A percentile compares a stretch with the other conserved stretches of the same genome.
phyloP scores from a whole-genome alignment of 257 asterid species.

The Primulina huaijiensis region DNA sequence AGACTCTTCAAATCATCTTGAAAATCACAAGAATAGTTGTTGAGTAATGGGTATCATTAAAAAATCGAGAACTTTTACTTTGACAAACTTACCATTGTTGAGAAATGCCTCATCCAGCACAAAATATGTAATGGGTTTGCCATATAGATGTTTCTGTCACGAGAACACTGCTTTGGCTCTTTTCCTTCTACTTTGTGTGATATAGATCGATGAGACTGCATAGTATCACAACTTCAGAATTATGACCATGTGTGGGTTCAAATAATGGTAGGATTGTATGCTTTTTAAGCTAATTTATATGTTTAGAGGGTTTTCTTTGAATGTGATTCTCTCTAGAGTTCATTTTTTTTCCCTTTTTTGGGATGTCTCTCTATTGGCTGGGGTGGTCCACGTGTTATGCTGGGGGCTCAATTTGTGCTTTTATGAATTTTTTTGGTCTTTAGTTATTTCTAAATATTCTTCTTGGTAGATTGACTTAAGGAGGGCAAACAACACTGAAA shows the following conservation, averaged over 20 bases:
- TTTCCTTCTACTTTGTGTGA: not conserved
- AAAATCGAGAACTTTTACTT: not conserved
- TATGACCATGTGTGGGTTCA: not conserved
- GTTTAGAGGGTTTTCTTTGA: not conserved
- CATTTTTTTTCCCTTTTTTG: not conserved
- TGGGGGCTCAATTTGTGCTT: conserved; percentile 4
- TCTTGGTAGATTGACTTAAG: conserved; percentile 77
- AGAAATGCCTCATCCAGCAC: not conserved
- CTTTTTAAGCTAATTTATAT: not conserved
- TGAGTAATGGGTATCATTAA: not conserved
- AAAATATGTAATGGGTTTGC: not conserved
- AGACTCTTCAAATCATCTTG: not conserved
- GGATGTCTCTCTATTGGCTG: not conserved
- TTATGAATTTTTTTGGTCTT: conserved; percentile 1
- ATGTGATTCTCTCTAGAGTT: conserved; percentile 2
- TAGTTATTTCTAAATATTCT: conserved; percentile 22
- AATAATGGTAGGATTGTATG: not conserved
- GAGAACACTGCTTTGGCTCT: not conserved
- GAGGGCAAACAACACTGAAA: conserved; percentile 97
- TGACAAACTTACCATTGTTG: not conserved
- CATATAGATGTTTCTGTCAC: not conserved
- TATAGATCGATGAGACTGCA: not conserved
- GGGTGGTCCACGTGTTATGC: conserved; percentile 7
- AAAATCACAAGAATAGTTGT: not conserved
- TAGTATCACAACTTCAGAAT: not conserved